Conservation (phyloP, 768 basidiomycete genomes). For the Podaxis sp. region DNA sequence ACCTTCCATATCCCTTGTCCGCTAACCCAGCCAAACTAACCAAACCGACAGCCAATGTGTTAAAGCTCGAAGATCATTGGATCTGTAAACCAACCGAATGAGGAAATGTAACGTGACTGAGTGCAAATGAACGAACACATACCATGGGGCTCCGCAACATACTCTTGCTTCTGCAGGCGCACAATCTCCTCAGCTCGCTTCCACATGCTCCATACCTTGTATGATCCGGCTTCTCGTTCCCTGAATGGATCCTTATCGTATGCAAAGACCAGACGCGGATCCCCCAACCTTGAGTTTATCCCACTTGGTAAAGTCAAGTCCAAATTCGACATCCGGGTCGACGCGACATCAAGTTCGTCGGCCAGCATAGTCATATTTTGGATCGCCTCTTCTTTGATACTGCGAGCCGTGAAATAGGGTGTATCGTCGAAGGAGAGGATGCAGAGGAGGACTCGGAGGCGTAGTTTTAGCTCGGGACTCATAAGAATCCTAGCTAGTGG, state of each 20-base stretch:
- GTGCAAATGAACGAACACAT: background rate
- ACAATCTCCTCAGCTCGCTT: conserved; percentile 11
- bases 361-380: conserved; percentile 11
- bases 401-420: conserved; percentile 18
- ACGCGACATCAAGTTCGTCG: conserved; percentile 4
- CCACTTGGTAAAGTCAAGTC: background rate
- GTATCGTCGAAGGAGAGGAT: conserved; percentile 31
- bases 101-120: background rate
- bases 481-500: conserved; percentile 4
- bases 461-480: conserved; percentile 23
- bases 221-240: conserved; percentile 12
- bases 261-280: conserved; percentile 37
- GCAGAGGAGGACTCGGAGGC: conserved; percentile 30
- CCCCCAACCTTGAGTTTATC: conserved; percentile 13
- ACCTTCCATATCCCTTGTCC: background rate
- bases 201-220: conserved; percentile 12
- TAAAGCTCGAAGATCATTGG: conserved; percentile 1
- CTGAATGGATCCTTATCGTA: conserved; percentile 37
- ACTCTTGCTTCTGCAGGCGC: conserved; percentile 5
- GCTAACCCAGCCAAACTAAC: background rate
- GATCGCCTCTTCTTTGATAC: conserved; percentile 16
- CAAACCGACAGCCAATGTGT: background rate
- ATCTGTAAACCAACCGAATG: background rate
- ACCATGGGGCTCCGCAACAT: background rate
- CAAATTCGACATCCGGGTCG: background rate